phyloP scores from a whole-genome alignment of 805 yeast species.

The Hanseniaspora singularis region DNA sequence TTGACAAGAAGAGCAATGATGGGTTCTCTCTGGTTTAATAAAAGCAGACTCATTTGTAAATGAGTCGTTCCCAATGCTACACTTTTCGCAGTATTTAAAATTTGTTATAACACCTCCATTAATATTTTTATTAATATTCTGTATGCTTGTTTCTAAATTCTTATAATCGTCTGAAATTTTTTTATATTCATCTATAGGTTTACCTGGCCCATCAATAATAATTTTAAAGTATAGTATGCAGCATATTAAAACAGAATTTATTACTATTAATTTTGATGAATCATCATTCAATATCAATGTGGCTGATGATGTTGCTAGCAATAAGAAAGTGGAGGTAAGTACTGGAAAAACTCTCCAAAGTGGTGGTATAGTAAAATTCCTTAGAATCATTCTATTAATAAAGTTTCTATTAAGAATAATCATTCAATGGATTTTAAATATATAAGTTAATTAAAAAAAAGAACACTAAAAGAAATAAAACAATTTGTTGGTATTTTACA shows the following conservation, averaged over 20 bases:
- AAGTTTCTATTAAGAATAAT: no score
- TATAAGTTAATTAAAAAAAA: no score
- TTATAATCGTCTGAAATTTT: not conserved
- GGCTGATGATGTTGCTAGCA: not conserved
- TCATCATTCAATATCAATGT: not conserved
- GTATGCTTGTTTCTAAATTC: not conserved
- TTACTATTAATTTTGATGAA: not conserved
- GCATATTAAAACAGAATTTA: not conserved
- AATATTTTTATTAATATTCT: not conserved
- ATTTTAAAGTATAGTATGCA: slow-evolving; percentile 4
- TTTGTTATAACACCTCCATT: not conserved
- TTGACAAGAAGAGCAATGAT: slow-evolving; percentile 69
- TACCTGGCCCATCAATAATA: slow-evolving; percentile 3
- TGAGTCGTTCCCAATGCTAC: not conserved
- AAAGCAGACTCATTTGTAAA: slow-evolving; percentile 22
- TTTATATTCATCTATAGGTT: not conserved
- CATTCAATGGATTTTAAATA: no score
- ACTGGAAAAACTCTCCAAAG: slow-evolving; percentile 6
- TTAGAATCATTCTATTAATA: no score
- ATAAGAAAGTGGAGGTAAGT: not conserved
- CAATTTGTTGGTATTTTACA: no score
- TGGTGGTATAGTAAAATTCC: slow-evolving; percentile 1
- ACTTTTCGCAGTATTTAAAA: slow-evolving; percentile 5
- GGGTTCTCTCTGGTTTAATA: slow-evolving; percentile 77
- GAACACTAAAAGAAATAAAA: no score